Base-by-base conservation (phyloP, 106 monocot genomes). In the Agapanthus africanus region DNA sequence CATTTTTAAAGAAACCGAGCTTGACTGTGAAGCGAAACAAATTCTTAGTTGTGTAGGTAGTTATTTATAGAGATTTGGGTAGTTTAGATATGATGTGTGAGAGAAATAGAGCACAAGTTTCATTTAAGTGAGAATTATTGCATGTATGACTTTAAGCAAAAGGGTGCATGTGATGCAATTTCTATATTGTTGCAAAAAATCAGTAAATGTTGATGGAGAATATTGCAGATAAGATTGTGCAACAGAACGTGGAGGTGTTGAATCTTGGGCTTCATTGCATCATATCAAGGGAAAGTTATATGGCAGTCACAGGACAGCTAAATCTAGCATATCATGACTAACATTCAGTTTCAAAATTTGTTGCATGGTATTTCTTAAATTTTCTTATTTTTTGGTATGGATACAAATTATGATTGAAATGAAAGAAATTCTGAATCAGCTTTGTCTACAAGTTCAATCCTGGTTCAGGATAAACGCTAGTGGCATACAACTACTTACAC, bases 141-240 rank as follows among this genome's bases (percentile, higher is more conserved):
- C 15, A 13, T 32, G 6, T 51, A n/a, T 51, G 59, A 59, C 59
- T 59, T 59, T 59, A 4, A 3, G 60, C 22, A 15, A 3, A n/a
- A 19, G 32, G 60, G 5, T 36, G 35, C 35, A 61, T 34, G 60
- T 61, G 60, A 61, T 11, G 56, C 56, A 56, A 61, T 61, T 61
- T 35, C 60, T n/a, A 32, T 61, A 18, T 61, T 61, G 32, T 35
- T 61, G 56, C 35, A 18, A 61, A 18, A n/a, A 11, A 61, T 28
- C 25, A 30, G 56, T 56, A 30, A 30, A 56, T 56, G 50, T n/a
- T 56, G 28, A 23, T 1, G 22, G 3, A 7, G 3, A 23, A 23
- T 52, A 22, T 59, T 56, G 56, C 10, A 56, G 56, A 30, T 30
- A 25, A 9, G 35, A 6, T 61, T 18, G 59, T 32, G 34, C 6